A percentile compares a stretch with the other conserved stretches of the same genome.
phyloP scores from a whole-genome alignment of 2,329 filamentous ascomycete genomes.

The Periconia macrospinosa region DNA sequence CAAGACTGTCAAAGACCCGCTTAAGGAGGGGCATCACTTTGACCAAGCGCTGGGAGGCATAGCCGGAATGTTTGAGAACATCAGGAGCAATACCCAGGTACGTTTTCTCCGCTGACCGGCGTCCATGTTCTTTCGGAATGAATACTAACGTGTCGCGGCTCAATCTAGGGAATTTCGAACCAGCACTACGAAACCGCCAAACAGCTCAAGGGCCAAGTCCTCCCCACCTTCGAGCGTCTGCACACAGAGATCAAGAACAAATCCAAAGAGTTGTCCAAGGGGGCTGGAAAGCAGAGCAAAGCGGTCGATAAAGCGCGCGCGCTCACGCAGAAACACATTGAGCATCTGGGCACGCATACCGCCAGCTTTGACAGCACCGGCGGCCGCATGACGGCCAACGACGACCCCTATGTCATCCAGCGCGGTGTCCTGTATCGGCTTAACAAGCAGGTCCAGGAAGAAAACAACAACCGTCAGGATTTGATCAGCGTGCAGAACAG shows the following conservation, averaged over 20 bases:
- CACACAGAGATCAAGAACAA: conserved; percentile 98
- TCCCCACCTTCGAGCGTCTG: conserved; percentile 85
- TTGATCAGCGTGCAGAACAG: conserved; percentile 88
- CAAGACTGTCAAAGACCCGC: conserved; percentile 84
- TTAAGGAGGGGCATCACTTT: conserved; percentile 91
- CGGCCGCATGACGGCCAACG: conserved; percentile 67
- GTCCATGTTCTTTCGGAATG: neutral
- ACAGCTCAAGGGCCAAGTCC: conserved; percentile 80
- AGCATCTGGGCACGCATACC: conserved; percentile 84
- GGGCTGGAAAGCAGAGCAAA: conserved; percentile 83
- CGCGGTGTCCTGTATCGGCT: conserved; percentile 81
- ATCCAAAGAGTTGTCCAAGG: conserved; percentile 81
- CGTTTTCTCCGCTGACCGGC: conserved; percentile 6
- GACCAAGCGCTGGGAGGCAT: conserved; percentile 86
- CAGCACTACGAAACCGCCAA: conserved; percentile 90
- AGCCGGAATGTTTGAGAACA: conserved; percentile 89
- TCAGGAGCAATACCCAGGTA: conserved; percentile 85
- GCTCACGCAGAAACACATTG: conserved; percentile 91
- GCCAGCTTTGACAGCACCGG: conserved; percentile 77
- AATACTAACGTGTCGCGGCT: conserved; percentile 1
- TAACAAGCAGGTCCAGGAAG: conserved; percentile 87
- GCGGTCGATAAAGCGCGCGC: conserved; percentile 87
- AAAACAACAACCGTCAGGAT: conserved; percentile 95
- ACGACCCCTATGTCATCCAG: conserved; percentile 88
- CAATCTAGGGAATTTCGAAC: conserved; percentile 73